Base-by-base conservation (phyloP, 805 yeast species). In the Schwanniomyces polymorphus region DNA sequence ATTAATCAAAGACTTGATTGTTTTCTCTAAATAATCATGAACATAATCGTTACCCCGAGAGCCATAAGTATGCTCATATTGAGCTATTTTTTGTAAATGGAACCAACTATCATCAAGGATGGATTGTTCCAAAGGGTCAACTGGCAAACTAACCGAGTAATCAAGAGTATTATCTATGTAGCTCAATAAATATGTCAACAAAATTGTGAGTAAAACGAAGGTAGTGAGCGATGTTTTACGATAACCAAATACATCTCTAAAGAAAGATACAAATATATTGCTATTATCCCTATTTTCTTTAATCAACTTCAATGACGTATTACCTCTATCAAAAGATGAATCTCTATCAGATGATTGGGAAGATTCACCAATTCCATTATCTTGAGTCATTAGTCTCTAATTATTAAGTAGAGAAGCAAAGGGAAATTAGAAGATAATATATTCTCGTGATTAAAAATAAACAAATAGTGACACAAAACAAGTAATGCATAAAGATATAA, bases 11-110 rank as follows among this genome's bases (percentile, higher is more conserved):
- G 59, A 48, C 8, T 58, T 53, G 3, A 80, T 77, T 51, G 82
- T 72, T 5, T 63, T 51, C 42, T 68, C 64, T 37, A 91, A 62
- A 58, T 84, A 87, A 53, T 82, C 85, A 63, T 86, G 92, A 11
- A 91, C 90, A 27, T 71, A 72, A 63, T 86, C 92, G 65, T 89
- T 91, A 11, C 84, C 88, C 48, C 72, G 81, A 0, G 96, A 85
- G 21, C 82, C 81, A 64, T 86, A 91, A 0, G 97, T 90, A 66
- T 91, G 97, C 44, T 82, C 83, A 25, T 74, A 61, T 27, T 67
- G 57, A 0, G 94, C 86, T 9, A 91, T 84, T 3, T 67, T 61
- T 61, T 90, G 95, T 42, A 91, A 71, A 57, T 85, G 88, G 2
- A 65, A 51, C 97, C 97, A 91, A 12, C 73, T 47, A 2, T 87